Base-by-base conservation (phyloP, 345 rosid species). In the Populus euphratica region DNA sequence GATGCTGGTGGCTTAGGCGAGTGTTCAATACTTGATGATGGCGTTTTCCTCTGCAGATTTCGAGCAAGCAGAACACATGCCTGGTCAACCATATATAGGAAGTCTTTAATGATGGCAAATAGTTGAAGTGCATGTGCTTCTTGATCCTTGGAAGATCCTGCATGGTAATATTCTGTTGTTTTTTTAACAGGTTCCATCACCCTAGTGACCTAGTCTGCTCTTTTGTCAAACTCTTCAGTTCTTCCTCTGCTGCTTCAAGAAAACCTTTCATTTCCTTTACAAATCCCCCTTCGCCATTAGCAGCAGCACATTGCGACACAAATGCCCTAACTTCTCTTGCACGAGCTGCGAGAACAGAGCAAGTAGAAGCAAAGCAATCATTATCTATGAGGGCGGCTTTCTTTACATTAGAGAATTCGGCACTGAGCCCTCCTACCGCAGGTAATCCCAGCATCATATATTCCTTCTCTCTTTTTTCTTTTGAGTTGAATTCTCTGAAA, bases 81-180 rank as follows among this genome's bases (percentile, higher is more conserved):
- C 59, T 85, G 83, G 85, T 94, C 98, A 73, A 92, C 98, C 97
- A 88, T 90, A 9, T 70, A 76, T 9, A 94, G 89, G 73, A 94
- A 94, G 69, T 94, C 93, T 71, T 83, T 90, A 63, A 92, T 88
- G 52, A 92, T 87, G 41, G 82, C 85, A 82, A 93, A 91, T 2
- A 94, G 70, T 71, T 89, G 92, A 73, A 94, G 87, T 29, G 87
- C 89, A 23, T 68, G 77, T 36, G 83, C 88, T 69, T 83, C 91
- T 13, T 65, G 62, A 23, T 87, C 80, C 43, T 83, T 91, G 4
- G 86, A 72, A 72, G 79, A 85, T 68, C 93, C 92, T 33, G 90
- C 87, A 81, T 95, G 98, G 50, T 87, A 96, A 77, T 93, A 96
- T 54, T 89, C 96, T 0, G 94, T 86, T 68, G 98, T 96, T 47